Evolutionary conservation across 257 asterid genomes (phyloP).

Genomic region (Rubia yunnanensis): DNA sequence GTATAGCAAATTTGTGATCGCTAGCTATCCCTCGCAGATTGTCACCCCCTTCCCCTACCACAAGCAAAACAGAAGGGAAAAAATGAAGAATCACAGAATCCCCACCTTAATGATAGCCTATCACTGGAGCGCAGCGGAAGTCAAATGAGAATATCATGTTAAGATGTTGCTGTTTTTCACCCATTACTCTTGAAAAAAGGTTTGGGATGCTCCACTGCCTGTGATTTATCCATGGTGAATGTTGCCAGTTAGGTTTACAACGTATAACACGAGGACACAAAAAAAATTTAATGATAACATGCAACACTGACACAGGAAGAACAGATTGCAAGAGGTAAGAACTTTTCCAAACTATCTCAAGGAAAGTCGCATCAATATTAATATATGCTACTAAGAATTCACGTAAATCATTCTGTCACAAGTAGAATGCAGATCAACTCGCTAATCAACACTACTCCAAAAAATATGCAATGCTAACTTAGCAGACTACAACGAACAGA

Average conservation of each 20-base stretch:
- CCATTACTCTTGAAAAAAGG: neutral
- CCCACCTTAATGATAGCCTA: neutral
- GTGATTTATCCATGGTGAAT: neutral
- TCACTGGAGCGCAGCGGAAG: neutral
- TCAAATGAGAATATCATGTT: neutral
- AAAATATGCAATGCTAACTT: neutral
- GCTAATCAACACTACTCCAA: neutral
- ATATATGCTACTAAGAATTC: neutral
- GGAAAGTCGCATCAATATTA: neutral
- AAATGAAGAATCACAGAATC: neutral
- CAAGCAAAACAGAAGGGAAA: no score
- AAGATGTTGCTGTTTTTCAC: neutral
- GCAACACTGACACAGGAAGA: neutral
- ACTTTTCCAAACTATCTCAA: neutral
- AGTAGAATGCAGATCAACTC: neutral
- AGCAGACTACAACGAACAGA: neutral
- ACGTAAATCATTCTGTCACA: neutral
- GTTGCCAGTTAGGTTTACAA: neutral
- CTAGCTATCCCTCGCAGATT: neutral
- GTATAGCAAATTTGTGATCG: neutral
- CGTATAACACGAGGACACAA: neutral
- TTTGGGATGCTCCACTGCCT: neutral
- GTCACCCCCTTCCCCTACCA: neutral
- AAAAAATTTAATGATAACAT: neutral
- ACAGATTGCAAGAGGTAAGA: neutral